Evolutionary conservation across 2,329 filamentous ascomycete species (phyloP).

Genomic region (Periconia sp.): DNA sequence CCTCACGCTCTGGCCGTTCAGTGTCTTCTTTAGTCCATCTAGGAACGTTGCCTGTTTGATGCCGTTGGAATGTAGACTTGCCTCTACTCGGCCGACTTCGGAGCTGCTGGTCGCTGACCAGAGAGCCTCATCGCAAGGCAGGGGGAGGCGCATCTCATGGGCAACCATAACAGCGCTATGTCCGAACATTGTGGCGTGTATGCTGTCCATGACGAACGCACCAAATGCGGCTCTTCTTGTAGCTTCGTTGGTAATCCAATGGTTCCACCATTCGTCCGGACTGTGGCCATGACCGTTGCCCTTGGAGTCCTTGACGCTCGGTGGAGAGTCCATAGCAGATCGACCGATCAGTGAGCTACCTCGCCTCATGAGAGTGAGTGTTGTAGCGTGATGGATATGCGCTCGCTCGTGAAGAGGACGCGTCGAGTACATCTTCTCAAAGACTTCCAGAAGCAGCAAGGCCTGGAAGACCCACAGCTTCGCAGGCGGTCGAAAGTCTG

Average conservation of each 20-base stretch:
- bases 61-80: slow-evolving; percentile 78
- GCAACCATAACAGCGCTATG: slow-evolving; percentile 97
- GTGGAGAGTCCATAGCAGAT: slow-evolving; percentile 82
- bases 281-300: slow-evolving; percentile 65
- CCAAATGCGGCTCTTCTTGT: slow-evolving; percentile 89
- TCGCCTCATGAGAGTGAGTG: slow-evolving; percentile 91
- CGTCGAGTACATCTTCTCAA: slow-evolving; percentile 98
- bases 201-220: slow-evolving; percentile 93
- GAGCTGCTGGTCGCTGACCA: slow-evolving; percentile 90
- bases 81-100: slow-evolving; percentile 84
- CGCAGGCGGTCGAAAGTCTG: slow-evolving; percentile 86
- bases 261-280: slow-evolving; percentile 90
- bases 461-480: slow-evolving; percentile 97
- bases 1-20: slow-evolving; percentile 82
- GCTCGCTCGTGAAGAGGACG: slow-evolving; percentile 90
- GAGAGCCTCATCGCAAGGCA: slow-evolving; percentile 90
- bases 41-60: slow-evolving; percentile 87
- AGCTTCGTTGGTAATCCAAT: slow-evolving; percentile 94
- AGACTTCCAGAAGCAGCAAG: slow-evolving; percentile 84
- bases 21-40: slow-evolving; percentile 86
- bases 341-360: slow-evolving; percentile 90
- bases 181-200: slow-evolving; percentile 97
- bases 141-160: slow-evolving; percentile 87
- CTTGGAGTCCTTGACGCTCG: slow-evolving; percentile 71
- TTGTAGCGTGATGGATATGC: slow-evolving; percentile 96